A percentile compares a stretch with the other conserved stretches of the same genome.
These are phyloP conservation scores for Gypsophila paniculata DNA, from an alignment of 179 eudicot species.

Conservation along the genomic window DNA sequence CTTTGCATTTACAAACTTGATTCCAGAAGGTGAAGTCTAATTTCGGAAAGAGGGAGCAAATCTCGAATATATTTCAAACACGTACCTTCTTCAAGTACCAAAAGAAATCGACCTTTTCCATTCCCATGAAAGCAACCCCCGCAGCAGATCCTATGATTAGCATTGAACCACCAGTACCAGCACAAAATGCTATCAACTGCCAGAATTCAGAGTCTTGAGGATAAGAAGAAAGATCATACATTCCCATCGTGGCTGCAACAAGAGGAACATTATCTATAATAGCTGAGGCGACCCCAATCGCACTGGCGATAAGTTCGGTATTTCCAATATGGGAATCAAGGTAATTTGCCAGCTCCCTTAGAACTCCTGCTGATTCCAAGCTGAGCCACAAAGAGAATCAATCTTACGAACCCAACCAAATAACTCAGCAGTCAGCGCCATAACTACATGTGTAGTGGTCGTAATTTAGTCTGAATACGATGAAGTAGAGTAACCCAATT, in stretches of 20 bases:
- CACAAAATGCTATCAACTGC: slow-evolving; percentile 89
- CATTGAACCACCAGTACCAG: slow-evolving; percentile 98
- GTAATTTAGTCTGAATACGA: neutral
- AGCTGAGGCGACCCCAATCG: slow-evolving; percentile 83
- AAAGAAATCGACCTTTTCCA: slow-evolving; percentile 90
- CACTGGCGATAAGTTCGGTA: slow-evolving; percentile 67
- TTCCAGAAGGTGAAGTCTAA: neutral
- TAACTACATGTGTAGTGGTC: neutral
- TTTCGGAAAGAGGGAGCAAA: neutral
- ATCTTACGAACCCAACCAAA: neutral
- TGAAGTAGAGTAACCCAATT: neutral
- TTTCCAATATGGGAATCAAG: slow-evolving; percentile 79
- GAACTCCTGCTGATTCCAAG: slow-evolving; percentile 89
- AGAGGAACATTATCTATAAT: slow-evolving; percentile 89
- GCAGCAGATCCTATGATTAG: slow-evolving; percentile 93
- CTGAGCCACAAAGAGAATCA: slow-evolving; percentile 27
- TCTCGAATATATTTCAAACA: slow-evolving; percentile 1
- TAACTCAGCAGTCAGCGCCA: slow-evolving; percentile 3
- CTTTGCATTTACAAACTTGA: neutral
- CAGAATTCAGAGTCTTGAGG: slow-evolving; percentile 85
- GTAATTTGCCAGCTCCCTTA: slow-evolving; percentile 84
- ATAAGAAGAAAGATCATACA: slow-evolving; percentile 79
- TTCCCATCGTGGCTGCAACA: slow-evolving; percentile 95
- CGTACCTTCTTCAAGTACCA: slow-evolving; percentile 85
- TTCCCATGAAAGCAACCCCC: slow-evolving; percentile 92